phyloP scores from a whole-genome alignment of 495 filamentous ascomycete genomes.

The Penicillium nucicola region DNA sequence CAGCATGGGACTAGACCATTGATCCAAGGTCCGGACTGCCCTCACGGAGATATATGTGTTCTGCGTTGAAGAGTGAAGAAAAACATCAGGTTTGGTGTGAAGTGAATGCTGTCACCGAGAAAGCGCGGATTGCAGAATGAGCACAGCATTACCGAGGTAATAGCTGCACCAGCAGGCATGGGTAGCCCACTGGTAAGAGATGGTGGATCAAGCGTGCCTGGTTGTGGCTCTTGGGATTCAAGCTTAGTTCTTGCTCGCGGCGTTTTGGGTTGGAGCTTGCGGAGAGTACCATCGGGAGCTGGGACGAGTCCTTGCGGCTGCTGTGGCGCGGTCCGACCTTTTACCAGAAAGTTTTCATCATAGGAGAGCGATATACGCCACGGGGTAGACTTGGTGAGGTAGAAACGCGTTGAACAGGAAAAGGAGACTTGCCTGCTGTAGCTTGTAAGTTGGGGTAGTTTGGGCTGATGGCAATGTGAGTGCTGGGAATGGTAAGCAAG shows the following conservation, averaged over 20 bases:
- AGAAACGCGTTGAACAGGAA: not conserved
- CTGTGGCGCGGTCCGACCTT: conserved; percentile 54
- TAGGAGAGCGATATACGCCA: conserved; percentile 30
- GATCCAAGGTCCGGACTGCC: not conserved
- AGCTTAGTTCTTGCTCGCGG: conserved; percentile 4
- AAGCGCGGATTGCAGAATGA: not conserved
- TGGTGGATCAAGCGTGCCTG: not conserved
- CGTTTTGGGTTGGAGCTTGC: not conserved
- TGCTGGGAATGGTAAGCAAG: too few relatives aligned
- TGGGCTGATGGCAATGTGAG: not conserved
- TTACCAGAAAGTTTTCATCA: conserved; percentile 60
- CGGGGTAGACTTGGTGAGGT: not conserved
- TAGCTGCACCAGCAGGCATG: not conserved
- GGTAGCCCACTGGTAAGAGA: not conserved
- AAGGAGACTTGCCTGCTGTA: not conserved
- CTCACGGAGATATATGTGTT: not conserved
- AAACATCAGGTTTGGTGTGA: not conserved
- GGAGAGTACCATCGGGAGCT: conserved; percentile 25
- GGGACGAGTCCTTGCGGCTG: conserved; percentile 7
- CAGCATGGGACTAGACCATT: not conserved
- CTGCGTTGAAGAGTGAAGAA: not conserved
- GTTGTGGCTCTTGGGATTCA: not conserved
- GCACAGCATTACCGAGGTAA: not conserved
- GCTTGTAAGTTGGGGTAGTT: not conserved
- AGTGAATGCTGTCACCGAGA: not conserved